These are phyloP conservation scores for Dendrobium nobile DNA, from an alignment of 106 monocot genomes.

Conservation along the genomic window DNA sequence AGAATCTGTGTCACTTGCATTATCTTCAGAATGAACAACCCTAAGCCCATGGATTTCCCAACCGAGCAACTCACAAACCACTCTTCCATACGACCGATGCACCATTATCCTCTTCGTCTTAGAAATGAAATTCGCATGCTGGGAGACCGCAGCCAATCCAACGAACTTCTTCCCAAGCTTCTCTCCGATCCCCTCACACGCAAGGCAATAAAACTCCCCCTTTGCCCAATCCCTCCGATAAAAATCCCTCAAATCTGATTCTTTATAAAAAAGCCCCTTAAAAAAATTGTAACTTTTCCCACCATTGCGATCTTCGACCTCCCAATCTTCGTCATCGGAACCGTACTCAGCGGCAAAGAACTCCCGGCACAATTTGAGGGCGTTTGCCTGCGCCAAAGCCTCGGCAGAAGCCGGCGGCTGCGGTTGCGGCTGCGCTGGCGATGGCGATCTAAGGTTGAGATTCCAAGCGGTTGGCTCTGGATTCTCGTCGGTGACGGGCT, in stretches of 20 bases:
- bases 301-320: slow-evolving; percentile 9
- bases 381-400: slow-evolving; percentile 14
- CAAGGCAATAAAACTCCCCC: slow-evolving; percentile 60
- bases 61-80: slow-evolving; percentile 49
- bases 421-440: background rate
- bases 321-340: slow-evolving; percentile 19
- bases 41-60: slow-evolving; percentile 27
- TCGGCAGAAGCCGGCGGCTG: slow-evolving; percentile 1
- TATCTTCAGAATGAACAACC: slow-evolving; percentile 29
- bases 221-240: slow-evolving; percentile 43
- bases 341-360: slow-evolving; percentile 36
- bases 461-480: background rate
- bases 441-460: background rate
- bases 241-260: slow-evolving; percentile 37
- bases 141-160: slow-evolving; percentile 38
- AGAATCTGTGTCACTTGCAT: background rate
- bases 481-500: background rate
- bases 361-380: slow-evolving; percentile 12
- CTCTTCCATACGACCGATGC: slow-evolving; percentile 51
- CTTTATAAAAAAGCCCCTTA: slow-evolving; percentile 29
- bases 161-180: slow-evolving; percentile 40
- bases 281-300: slow-evolving; percentile 30
- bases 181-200: slow-evolving; percentile 31
- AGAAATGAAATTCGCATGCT: slow-evolving; percentile 41
- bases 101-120: slow-evolving; percentile 35